Percentiles rank a stretch among this genome's conserved stretches.
Conservation (phyloP, 2,329 filamentous ascomycete species). For the Acrodontium crateriforme region DNA sequence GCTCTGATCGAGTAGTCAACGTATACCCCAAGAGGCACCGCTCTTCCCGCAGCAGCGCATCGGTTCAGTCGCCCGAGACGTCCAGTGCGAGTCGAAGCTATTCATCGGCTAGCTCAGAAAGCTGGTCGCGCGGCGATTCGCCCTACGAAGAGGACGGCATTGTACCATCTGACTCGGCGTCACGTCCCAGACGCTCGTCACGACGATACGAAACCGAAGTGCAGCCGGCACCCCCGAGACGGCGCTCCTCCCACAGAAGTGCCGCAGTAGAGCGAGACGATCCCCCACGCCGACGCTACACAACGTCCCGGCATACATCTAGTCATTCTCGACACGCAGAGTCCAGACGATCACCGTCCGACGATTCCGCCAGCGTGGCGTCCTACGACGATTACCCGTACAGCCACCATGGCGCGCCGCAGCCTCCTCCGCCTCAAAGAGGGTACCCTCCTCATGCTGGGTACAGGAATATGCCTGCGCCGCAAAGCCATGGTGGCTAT, state of each 20-base stretch:
- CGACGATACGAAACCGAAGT: conserved; percentile 23
- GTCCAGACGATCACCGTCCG: conserved; percentile 17
- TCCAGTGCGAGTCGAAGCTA: conserved; percentile 16
- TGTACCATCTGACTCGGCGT: conserved; percentile 37
- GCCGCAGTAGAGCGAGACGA: conserved; percentile 9
- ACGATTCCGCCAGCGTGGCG: conserved; percentile 28
- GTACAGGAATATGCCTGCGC: conserved; percentile 18
- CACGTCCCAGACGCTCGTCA: conserved; percentile 23
- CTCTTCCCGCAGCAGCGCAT: conserved; percentile 19
- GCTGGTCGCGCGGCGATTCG: conserved; percentile 13
- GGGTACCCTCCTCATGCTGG: conserved; percentile 16
- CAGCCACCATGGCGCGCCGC: conserved; percentile 23
- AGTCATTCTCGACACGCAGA: conserved; percentile 13
- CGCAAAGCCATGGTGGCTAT: conserved; percentile 21
- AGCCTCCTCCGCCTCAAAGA: conserved; percentile 15
- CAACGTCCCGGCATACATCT: conserved; percentile 11
- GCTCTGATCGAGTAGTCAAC: conserved; percentile 13
- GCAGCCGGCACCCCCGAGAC: conserved; percentile 21
- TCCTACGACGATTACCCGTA: conserved; percentile 32
- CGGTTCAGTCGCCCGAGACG: conserved; percentile 14
- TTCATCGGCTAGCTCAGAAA: conserved; percentile 16
- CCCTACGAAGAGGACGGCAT: conserved; percentile 27
- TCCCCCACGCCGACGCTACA: conserved; percentile 11
- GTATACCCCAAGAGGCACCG: conserved; percentile 11
- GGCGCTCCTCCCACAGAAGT: conserved; percentile 26